phyloP scores from a whole-genome alignment of 768 basidiomycete genomes.

The Pleurotus tuoliensis region DNA sequence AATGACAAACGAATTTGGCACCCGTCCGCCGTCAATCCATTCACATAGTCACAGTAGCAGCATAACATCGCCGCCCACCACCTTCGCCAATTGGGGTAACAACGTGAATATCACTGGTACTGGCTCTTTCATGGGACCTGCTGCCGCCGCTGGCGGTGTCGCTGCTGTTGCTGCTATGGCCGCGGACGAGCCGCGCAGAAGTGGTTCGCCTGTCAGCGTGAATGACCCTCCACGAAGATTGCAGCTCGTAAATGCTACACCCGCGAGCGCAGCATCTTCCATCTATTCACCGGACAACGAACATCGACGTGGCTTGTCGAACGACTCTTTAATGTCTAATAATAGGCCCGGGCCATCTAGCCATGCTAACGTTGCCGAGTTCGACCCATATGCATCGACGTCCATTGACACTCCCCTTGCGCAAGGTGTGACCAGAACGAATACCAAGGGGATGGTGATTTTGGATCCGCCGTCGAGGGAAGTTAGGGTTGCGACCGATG shows the following conservation, averaged over 20 bases:
- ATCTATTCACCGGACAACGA: not conserved
- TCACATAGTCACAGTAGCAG: conserved; percentile 16
- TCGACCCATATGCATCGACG: conserved; percentile 1
- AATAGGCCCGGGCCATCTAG: not conserved
- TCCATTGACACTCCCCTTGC: conserved; percentile 5
- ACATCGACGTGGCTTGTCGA: conserved; percentile 2
- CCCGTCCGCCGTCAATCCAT: conserved; percentile 12
- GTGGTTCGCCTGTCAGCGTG: conserved; percentile 39
- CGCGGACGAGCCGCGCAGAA: conserved; percentile 19
- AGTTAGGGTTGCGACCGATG: conserved; percentile 5
- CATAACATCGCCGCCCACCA: conserved; percentile 14
- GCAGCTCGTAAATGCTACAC: conserved; percentile 37
- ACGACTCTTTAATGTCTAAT: not conserved
- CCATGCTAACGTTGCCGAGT: not conserved
- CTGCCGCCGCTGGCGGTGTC: conserved; percentile 14
- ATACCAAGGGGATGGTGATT: conserved; percentile 4
- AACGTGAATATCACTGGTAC: conserved; percentile 12
- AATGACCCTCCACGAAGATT: conserved; percentile 31
- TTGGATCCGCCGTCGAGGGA: conserved; percentile 6
- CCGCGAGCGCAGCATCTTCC: conserved; percentile 24
- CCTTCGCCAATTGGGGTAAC: conserved; percentile 8
- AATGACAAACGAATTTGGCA: conserved; percentile 12
- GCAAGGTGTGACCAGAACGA: conserved; percentile 4
- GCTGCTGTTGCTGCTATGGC: conserved; percentile 11
- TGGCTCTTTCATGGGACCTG: conserved; percentile 11